These are phyloP conservation scores for Boechera stricta DNA, from an alignment of 345 rosid species.

Conservation along the genomic window DNA sequence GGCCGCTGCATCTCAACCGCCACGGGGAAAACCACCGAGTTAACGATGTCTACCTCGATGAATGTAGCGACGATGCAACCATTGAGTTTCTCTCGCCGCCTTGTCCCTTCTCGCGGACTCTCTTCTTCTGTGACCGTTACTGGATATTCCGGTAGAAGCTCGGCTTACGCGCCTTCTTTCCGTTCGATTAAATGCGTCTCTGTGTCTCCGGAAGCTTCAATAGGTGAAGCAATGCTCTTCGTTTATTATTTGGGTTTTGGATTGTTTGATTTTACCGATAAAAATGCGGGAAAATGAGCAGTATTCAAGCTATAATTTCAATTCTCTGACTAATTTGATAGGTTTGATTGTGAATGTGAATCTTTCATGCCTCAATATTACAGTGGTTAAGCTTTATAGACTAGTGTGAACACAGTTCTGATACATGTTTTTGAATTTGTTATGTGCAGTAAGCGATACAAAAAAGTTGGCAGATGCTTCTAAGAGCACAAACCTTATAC, in stretches of 20 bases:
- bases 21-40: not conserved
- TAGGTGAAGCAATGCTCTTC: conserved; percentile 48
- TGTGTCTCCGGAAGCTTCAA: conserved; percentile 29
- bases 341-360: conserved; percentile 16
- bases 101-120: conserved; percentile 36
- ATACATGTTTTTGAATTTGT: not conserved
- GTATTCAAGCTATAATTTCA: not conserved
- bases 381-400: not conserved
- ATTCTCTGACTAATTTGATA: not conserved
- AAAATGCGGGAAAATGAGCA: conserved; percentile 39
- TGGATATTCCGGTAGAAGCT: conserved; percentile 34
- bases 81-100: conserved; percentile 39
- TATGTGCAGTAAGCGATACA: conserved; percentile 52
- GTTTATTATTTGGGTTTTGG: not conserved
- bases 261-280: conserved; percentile 37
- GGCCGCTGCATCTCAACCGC: conserved; percentile 13
- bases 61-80: conserved; percentile 47
- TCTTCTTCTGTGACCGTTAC: conserved; percentile 37
- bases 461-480: conserved; percentile 64
- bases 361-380: not conserved
- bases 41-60: conserved; percentile 31
- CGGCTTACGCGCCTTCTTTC: conserved; percentile 31
- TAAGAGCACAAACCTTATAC: conserved; percentile 66
- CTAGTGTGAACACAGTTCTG: not conserved
- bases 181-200: conserved; percentile 55